Base-by-base conservation (phyloP, 495 filamentous ascomycete species). In the Penicillium soppii region DNA sequence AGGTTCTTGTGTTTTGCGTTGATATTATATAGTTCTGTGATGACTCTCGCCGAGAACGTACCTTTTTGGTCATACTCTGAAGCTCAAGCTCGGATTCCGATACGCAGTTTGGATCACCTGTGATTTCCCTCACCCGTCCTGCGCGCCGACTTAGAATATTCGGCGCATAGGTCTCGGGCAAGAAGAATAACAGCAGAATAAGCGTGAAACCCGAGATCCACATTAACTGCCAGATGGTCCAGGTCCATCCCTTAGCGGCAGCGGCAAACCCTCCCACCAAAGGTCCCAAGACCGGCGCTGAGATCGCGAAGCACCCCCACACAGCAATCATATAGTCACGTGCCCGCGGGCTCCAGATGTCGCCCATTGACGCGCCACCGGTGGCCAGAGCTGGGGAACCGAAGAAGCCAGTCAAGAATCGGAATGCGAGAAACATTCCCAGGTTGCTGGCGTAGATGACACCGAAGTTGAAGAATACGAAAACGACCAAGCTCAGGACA, bases 141-240 rank as follows among this genome's bases (percentile, higher is more conserved):
- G 82, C 82, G 5, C 82, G 73, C 1, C 76, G 74, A 27, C 72
- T 66, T 12, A 85, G 70, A 56, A 85, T 83, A 57, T 80, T 84
- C 0, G 73, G 67, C 21, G 78, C 71, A 10, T 72, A 78, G 0
- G 82, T 85, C 59, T 85, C 82, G 0, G 82, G 82, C 0, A 84
- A 61, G 35, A 72, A 65, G 50, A 84, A 63, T 46, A 84, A 75
- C 42, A 82, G 57, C 1, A 73, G 30, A 3, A 83, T 52, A 35
- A 78, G 69, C 13, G 78, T 56, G 16, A 76, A 70, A 0, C 57
- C 74, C 6, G 69, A 63, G 2, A 78, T 42, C 74, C 77, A 79
- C 1, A 78, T 53, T 7, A 81, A 54, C 38, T 70, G 61, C 76
- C 76, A 81, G 15, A 79, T 70, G 1, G 71, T 67, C 73, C 74